Conservation (phyloP, 2,329 filamentous ascomycete genomes). For the Pseudocercospora ulei region DNA sequence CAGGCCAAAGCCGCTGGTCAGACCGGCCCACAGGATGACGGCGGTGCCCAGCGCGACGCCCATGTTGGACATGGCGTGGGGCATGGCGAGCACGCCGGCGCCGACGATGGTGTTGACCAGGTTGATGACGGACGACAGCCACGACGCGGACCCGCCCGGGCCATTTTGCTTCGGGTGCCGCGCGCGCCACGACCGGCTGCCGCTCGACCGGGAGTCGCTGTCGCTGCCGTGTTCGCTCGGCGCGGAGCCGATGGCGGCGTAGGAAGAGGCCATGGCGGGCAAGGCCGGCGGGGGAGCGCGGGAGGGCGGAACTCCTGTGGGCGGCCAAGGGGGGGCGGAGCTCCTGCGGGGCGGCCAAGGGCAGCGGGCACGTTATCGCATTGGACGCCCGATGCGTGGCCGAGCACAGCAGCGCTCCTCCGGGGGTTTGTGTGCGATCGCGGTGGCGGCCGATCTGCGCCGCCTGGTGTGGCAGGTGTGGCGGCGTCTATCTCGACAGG, state of each 20-base stretch:
- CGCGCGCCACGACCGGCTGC: constrained; percentile 44
- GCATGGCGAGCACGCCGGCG: constrained; percentile 88
- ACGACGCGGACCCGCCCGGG: constrained; percentile 65
- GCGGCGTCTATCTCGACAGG: background rate
- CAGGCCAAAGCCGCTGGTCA: constrained; percentile 81
- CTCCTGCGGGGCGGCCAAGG: no score
- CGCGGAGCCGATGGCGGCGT: constrained; percentile 39
- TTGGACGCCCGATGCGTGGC: background rate
- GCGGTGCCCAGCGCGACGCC: constrained; percentile 75
- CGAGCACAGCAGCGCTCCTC: constrained; percentile 6
- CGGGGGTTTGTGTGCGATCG: background rate
- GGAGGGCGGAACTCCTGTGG: no score
- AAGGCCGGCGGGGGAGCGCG: constrained; percentile 5
- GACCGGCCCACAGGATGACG: constrained; percentile 82
- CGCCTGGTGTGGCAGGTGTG: background rate
- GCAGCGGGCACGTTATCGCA: background rate
- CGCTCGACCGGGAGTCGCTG: constrained; percentile 33
- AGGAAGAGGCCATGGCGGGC: constrained; percentile 39
- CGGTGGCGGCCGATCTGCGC: background rate
- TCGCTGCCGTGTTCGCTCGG: constrained; percentile 34
- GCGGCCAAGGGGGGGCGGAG: no score
- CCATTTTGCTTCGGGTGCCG: constrained; percentile 61
- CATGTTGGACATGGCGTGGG: constrained; percentile 90
- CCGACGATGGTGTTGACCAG: constrained; percentile 95
- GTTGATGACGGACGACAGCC: constrained; percentile 86